Conservation (phyloP, 768 basidiomycete genomes). For the Cyclocybe aegerita region DNA sequence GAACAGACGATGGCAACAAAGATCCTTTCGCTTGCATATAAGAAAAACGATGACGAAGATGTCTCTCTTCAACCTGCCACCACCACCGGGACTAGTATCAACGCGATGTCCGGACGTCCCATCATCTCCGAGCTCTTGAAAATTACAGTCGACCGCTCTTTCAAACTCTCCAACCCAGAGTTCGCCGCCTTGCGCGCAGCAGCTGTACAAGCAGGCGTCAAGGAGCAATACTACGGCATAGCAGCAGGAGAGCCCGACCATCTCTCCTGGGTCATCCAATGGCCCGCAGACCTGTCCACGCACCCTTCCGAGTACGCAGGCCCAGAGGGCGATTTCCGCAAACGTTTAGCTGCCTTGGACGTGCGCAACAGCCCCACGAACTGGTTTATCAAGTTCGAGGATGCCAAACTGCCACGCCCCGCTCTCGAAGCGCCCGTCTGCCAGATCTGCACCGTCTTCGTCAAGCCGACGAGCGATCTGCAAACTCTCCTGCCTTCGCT, state of each 20-base stretch:
- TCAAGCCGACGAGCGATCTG: background rate
- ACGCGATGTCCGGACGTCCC: background rate
- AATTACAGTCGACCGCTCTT: conserved; percentile 1
- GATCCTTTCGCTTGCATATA: too few relatives aligned
- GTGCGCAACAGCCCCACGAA: conserved; percentile 3
- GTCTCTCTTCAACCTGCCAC: conserved; percentile 8
- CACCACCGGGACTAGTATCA: conserved; percentile 2
- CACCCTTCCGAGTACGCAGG: background rate
- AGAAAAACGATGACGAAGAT: too few relatives aligned
- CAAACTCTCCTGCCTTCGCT: background rate
- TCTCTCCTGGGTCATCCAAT: conserved; percentile 10
- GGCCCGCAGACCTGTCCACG: background rate
- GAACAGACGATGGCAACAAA: too few relatives aligned
- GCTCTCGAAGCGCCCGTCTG: conserved; percentile 10
- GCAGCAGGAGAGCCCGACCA: conserved; percentile 4
- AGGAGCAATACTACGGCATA: conserved; percentile 11
- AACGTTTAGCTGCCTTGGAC: conserved; percentile 6
- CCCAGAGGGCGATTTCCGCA: conserved; percentile 1
- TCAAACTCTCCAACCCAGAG: background rate
- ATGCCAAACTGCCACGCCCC: conserved; percentile 4
- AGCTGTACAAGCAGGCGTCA: conserved; percentile 6
- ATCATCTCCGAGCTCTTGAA: conserved; percentile 11
- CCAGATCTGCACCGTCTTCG: conserved; percentile 7
- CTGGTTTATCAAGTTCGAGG: conserved; percentile 9
- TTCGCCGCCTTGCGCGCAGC: conserved; percentile 4